Conservation (phyloP, 2,329 filamentous ascomycete genomes). For the Pestalotiopsis sp. region DNA sequence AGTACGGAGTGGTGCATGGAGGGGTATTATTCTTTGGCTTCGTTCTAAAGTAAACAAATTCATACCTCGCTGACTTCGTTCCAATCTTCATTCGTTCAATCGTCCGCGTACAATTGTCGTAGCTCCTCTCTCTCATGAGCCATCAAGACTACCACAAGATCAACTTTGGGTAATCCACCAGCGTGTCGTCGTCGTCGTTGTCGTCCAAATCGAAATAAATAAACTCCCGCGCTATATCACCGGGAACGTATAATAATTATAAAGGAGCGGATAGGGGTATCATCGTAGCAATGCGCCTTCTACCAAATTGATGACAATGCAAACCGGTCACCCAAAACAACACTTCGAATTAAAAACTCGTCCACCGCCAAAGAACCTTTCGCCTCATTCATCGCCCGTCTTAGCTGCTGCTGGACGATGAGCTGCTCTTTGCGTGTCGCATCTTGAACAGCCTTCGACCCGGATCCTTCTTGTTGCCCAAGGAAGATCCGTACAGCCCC, state of each 20-base stretch:
- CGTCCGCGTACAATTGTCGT: neutral
- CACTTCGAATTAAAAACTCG: neutral
- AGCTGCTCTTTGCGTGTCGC: constrained; percentile 4
- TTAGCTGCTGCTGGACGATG: neutral
- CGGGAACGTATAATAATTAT: neutral
- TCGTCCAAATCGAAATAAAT: neutral
- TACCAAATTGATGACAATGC: neutral
- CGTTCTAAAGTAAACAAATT: neutral
- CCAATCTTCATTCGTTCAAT: neutral
- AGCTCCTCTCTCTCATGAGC: neutral
- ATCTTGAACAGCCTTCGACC: constrained; percentile 4
- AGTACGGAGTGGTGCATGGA: neutral
- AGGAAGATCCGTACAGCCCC: constrained; percentile 20
- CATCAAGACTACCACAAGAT: neutral
- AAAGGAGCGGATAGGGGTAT: neutral
- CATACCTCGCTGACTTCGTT: neutral
- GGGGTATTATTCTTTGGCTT: neutral
- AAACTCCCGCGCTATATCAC: neutral
- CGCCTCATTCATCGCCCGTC: neutral
- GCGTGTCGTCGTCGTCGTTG: neutral
- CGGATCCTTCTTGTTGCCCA: constrained; percentile 13
- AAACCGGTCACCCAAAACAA: neutral
- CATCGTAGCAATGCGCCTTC: neutral
- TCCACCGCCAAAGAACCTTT: neutral
- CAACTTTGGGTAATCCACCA: neutral